A percentile compares a stretch with the other conserved stretches of the same genome.
phyloP scores from a whole-genome alignment of 2,329 filamentous ascomycete genomes.

The Alternaria novae-zelandiae region DNA sequence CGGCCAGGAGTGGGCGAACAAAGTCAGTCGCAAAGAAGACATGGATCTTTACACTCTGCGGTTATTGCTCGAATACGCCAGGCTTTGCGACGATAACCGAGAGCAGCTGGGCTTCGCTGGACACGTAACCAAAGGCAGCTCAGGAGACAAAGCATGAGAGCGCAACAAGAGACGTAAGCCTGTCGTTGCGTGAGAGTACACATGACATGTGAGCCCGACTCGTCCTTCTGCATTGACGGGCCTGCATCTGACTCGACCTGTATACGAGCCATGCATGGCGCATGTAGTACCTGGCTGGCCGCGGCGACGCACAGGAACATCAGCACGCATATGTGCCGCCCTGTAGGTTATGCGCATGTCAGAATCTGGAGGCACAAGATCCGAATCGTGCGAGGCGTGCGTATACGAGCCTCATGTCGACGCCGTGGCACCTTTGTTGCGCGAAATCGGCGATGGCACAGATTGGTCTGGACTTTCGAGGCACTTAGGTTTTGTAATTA shows the following conservation, averaged over 20 bases:
- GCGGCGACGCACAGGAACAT: constrained; percentile 10
- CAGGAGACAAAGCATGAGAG: background rate
- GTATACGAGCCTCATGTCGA: constrained; percentile 3
- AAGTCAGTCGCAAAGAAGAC: constrained; percentile 72
- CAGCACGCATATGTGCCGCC: constrained; percentile 1
- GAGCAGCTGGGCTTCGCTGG: constrained; percentile 50
- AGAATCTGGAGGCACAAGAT: constrained; percentile 7
- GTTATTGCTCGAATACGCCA: constrained; percentile 57
- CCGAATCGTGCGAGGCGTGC: constrained; percentile 3
- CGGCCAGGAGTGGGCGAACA: constrained; percentile 72
- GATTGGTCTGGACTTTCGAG: background rate
- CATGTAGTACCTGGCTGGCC: background rate
- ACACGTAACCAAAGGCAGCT: constrained; percentile 11
- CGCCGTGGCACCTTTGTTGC: constrained; percentile 14
- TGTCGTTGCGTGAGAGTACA: background rate
- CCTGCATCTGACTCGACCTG: constrained; percentile 4
- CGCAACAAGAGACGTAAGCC: background rate
- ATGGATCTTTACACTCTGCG: constrained; percentile 75
- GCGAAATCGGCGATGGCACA: background rate
- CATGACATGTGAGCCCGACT: background rate
- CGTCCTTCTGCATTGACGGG: background rate
- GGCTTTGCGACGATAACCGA: constrained; percentile 52
- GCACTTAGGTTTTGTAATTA: background rate
- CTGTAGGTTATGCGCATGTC: constrained; percentile 7
- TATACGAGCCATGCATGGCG: background rate